Base-by-base conservation (phyloP, 106 monocot genomes). In the Ottelia alismoides region DNA sequence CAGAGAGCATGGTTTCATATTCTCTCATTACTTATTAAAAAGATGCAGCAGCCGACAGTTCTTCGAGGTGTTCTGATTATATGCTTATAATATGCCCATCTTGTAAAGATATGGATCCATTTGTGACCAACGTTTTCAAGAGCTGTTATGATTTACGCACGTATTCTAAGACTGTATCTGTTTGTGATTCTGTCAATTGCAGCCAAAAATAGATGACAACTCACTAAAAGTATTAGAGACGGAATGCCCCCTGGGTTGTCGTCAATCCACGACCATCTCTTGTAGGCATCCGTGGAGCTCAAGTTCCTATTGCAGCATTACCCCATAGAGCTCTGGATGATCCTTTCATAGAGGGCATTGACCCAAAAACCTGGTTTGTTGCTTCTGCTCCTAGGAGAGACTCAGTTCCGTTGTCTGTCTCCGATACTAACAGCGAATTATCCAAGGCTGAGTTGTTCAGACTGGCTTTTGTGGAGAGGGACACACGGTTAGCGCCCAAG, bases 381-480 rank as follows among this genome's bases (percentile, higher is more conserved):
- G n/a, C 6, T 16, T 23, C 7, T 11, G 12, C 25, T 68, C 22
- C 27, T 16, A 27, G 21, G 20, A 44, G 0, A 11, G 29, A 7
- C 28, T 51, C 10, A 26, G n/a, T n/a, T n/a, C n/a, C n/a, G n/a
- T 61, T 63, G 30, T 16, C 62, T 9, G 18, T 21, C 0, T 11
- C 62, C 2, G 51, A 57, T n/a, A 59, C 54, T 2, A 30, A 43
- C 0, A 58, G 63, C 12, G 76, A 85, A 49, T 32, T 85, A 32
- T 63, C 70, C n/a, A 74, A 76, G 20, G 89, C 89, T 0, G 96
- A 98, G 69, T 85, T 57, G 27, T 90, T 98, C 53, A 82, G 82
- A 67, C 85, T 98, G 4, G 89, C 96, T 7, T 85, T 74, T 27
- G 28, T 77, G 21, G 88, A 89, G 72, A 98, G 85, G 49, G 96